Evolutionary conservation across 495 filamentous ascomycete species (phyloP), one percentile per base, ranked within the genome.

Genomic region (Penicillium bovifimosum): DNA sequence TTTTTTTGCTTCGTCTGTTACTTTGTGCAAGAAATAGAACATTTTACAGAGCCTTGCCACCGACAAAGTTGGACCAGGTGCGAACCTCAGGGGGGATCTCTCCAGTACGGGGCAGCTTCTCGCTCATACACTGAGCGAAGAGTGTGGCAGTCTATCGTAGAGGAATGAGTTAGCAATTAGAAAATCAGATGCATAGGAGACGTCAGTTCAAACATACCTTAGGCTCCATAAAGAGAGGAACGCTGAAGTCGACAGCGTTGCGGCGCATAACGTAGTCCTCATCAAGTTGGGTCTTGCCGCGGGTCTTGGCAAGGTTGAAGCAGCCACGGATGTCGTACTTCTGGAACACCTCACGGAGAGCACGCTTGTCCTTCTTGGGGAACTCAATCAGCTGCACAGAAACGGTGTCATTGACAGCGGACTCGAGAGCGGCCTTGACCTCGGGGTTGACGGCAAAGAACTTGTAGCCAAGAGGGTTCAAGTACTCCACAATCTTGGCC

Each of bases 251-350:
- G 36, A 98, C 95, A 13, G 92, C 93, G 65, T 98, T 96, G 61
- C 95, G 84, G 58, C 93, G 84, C 93, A 97, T 98, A 41, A 97
- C 91, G 59, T 98, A 98, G 73, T 97, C 92, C 56, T 92, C 90
- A 66, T 98, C 93, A 47, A 88, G 75, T 53, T 90, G 74, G 20
- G 85, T 91, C 77, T 91, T 90, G 48, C 82, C 93, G 58, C 92
- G 78, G 50, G 79, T 82, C 65, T 84, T 84, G 46, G 91, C 91
- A 61, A 98, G 76, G 74, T 98, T 98, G 81, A 98, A 98, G 44
- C 91, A 87, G 56, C 95, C 95, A 29, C 86, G 82, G 71, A 98
- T 93, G 64, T 96, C 84, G 70, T 96, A 90, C 79, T 96, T 96
- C 81, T 91, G 74, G 78, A 98, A 98, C 33, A 96, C 95, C 64